Evolutionary conservation across 2,329 filamentous ascomycete genomes (phyloP).

Genomic region (Lachnellula cervina): DNA sequence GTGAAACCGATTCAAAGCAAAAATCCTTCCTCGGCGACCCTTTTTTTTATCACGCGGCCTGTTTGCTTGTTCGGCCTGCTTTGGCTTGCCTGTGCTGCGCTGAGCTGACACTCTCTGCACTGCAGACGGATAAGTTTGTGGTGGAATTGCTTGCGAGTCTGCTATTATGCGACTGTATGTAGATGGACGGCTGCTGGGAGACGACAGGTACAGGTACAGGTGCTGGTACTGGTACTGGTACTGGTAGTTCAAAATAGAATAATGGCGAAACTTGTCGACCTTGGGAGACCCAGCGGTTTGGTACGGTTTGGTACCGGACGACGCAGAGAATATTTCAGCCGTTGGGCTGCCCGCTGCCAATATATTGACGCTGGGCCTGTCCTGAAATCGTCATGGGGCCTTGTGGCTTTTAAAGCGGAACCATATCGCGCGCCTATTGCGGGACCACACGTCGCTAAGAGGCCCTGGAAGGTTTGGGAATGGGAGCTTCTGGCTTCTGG

Average conservation of each 20-base stretch:
- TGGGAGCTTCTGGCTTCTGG: not conserved
- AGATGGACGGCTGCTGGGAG: not conserved
- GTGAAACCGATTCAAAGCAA: slow-evolving; percentile 8
- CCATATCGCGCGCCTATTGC: slow-evolving; percentile 30
- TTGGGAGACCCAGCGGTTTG: slow-evolving; percentile 24
- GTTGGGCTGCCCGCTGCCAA: slow-evolving; percentile 28
- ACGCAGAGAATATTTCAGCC: slow-evolving; percentile 20
- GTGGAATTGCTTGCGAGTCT: not conserved
- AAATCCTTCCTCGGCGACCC: slow-evolving; percentile 2
- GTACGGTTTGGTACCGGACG: slow-evolving; percentile 29
- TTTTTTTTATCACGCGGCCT: slow-evolving; percentile 4
- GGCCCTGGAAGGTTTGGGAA: not conserved
- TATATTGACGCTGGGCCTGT: slow-evolving; percentile 29
- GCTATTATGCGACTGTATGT: not conserved
- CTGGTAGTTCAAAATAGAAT: not conserved
- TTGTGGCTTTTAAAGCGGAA: slow-evolving; percentile 10
- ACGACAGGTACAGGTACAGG: not conserved
- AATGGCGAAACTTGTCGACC: slow-evolving; percentile 1
- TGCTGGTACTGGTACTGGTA: too few relatives aligned
- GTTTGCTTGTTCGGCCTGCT: not conserved
- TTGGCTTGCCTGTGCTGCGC: not conserved
- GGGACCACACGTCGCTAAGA: slow-evolving; percentile 26
- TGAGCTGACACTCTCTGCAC: not conserved
- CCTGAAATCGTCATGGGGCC: slow-evolving; percentile 26
- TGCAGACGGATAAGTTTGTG: not conserved